Conservation (phyloP, 1,139 yeast species). For the Yamadazyma jaroonii region DNA sequence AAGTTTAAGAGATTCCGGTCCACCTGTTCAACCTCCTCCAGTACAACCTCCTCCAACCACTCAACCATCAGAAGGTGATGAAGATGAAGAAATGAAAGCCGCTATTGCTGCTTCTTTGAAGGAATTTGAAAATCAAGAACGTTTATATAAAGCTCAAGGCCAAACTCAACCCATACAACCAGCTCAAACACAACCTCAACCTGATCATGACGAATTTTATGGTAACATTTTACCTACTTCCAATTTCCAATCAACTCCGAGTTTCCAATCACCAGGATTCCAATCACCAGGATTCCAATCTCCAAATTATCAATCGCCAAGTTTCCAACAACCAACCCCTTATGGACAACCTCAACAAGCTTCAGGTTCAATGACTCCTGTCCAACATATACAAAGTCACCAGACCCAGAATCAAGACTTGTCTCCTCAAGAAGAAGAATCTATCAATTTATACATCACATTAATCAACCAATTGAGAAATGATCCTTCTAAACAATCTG, state of each 20-base stretch:
- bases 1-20: conserved; percentile 60
- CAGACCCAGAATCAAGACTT: conserved; percentile 28
- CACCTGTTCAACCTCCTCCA: conserved; percentile 15
- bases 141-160: conserved; percentile 10
- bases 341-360: conserved; percentile 6
- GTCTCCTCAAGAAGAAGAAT: conserved; percentile 61
- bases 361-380: conserved; percentile 12
- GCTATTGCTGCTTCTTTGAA: conserved; percentile 92
- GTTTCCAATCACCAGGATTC: conserved; percentile 12
- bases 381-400: conserved; percentile 12
- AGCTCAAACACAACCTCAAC: conserved; percentile 9
- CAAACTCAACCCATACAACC: conserved; percentile 20
- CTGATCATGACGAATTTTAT: conserved; percentile 29
- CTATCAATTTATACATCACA: conserved; percentile 67
- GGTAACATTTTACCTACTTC: conserved; percentile 19
- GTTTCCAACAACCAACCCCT: conserved; percentile 7
- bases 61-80: conserved; percentile 45
- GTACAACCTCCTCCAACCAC: conserved; percentile 11
- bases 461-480: conserved; percentile 54
- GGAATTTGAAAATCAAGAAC: conserved; percentile 57
- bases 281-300: conserved; percentile 11
- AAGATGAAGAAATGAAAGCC: conserved; percentile 87
- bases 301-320: conserved; percentile 10
- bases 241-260: conserved; percentile 5
- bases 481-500: conserved; percentile 47